A percentile compares a stretch with the other conserved stretches of the same genome.
Conservation (phyloP, 106 monocot species). For the Allium sativum region DNA sequence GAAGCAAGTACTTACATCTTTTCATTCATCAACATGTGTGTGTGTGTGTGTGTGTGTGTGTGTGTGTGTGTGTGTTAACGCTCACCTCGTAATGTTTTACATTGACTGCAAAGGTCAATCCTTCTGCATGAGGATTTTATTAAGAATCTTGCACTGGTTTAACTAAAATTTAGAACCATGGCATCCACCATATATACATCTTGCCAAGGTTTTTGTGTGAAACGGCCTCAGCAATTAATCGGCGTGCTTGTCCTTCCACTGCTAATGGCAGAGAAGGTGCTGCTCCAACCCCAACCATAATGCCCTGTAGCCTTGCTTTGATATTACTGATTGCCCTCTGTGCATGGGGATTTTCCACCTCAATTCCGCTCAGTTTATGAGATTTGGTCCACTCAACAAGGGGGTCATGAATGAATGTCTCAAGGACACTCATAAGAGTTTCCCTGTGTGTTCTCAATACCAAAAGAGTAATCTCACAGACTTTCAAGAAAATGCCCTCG, state of each 20-base stretch:
- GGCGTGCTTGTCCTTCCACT: conserved; percentile 88
- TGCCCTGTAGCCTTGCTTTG: conserved; percentile 80
- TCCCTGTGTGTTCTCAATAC: conserved; percentile 74
- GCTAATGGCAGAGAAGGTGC: conserved; percentile 90
- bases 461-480: conserved; percentile 82
- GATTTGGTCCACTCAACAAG: conserved; percentile 99
- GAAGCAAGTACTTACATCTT: too few species aligned
- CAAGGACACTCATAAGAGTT: conserved; percentile 89
- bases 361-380: conserved; percentile 88
- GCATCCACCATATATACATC: conserved; percentile 99
- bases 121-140: too few species aligned
- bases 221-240: conserved; percentile 89
- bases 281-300: conserved; percentile 90
- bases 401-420: conserved; percentile 96
- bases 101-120: too few species aligned
- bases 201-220: conserved; percentile 93
- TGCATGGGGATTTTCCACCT: conserved; percentile 97
- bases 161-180: conserved; percentile 60
- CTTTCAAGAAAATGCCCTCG: conserved; percentile 90
- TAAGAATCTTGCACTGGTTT: too few species aligned
- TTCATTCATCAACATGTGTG: too few species aligned
- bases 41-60: too few species aligned
- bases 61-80: too few species aligned
- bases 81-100: too few species aligned
- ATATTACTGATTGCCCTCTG: conserved; percentile 97